These are phyloP conservation scores for Ganoderma boninense DNA, from an alignment of 1,284 basidiomycete genomes.

Conservation along the genomic window DNA sequence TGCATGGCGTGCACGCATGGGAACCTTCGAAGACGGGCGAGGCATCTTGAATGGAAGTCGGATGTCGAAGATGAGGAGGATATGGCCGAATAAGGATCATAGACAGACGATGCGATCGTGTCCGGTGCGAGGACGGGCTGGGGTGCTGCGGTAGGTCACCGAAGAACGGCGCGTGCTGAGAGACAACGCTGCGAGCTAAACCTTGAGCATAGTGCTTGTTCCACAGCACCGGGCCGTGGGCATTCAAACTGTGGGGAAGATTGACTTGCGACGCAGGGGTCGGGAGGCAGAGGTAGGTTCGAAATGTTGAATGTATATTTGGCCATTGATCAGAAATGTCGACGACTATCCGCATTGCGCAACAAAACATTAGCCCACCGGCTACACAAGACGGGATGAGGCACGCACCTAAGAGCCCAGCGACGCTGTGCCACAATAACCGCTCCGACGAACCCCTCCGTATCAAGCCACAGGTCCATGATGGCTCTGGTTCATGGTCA, in stretches of 20 bases:
- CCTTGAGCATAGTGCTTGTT: background rate
- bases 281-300: background rate
- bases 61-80: background rate
- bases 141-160: background rate
- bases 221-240: background rate
- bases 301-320: background rate
- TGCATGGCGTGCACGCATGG: background rate
- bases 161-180: background rate
- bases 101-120: background rate
- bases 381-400: background rate
- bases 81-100: background rate
- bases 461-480: background rate
- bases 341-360: background rate
- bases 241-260: background rate
- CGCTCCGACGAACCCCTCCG: background rate
- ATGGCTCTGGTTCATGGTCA: background rate
- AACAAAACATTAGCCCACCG: background rate
- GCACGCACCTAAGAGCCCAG: background rate
- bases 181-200: background rate
- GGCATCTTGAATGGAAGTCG: background rate
- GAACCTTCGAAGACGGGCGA: background rate
- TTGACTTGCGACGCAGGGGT: background rate
- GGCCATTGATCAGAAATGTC: background rate
- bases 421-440: background rate
- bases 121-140: background rate